Evolutionary conservation across 106 monocot genomes (phyloP).

Genomic region (Amphibolis antarctica): DNA sequence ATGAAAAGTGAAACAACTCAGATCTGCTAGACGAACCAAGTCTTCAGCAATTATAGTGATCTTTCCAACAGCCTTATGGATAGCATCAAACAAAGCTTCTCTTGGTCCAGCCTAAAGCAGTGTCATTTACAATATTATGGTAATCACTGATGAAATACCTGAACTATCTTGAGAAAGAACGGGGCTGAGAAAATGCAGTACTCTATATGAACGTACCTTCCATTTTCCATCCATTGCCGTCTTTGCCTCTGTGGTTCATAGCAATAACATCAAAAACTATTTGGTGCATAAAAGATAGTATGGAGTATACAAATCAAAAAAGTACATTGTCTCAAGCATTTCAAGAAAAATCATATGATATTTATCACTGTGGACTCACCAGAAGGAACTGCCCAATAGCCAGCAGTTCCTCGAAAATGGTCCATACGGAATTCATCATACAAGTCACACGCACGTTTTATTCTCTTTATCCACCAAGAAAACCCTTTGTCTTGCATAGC

Average conservation of each 20-base stretch:
- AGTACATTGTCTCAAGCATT: not conserved
- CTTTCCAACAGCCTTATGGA: constrained; percentile 66
- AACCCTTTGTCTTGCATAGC: constrained; percentile 82
- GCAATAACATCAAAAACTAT: not conserved
- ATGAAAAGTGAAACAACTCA: not conserved
- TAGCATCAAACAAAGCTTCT: constrained; percentile 88
- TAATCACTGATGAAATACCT: not conserved
- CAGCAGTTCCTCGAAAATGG: constrained; percentile 89
- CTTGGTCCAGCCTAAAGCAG: constrained; percentile 87
- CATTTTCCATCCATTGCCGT: constrained; percentile 68
- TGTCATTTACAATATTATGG: not conserved
- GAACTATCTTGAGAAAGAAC: too few species aligned
- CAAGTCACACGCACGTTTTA: constrained; percentile 75
- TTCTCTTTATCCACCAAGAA: constrained; percentile 94
- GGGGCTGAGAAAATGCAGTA: not conserved
- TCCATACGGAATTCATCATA: constrained; percentile 97
- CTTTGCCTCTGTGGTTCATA: constrained; percentile 60
- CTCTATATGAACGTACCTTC: constrained; percentile 59
- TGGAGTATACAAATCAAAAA: not conserved
- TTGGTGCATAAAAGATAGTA: not conserved
- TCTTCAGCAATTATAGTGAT: constrained; percentile 88
- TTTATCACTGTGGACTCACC: constrained; percentile 24
- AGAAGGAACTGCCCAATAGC: constrained; percentile 89
- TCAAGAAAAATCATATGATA: not conserved
- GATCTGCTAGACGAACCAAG: constrained; percentile 34